phyloP scores from a whole-genome alignment of 169 alveolate genomes.

The Neospora caninum region DNA sequence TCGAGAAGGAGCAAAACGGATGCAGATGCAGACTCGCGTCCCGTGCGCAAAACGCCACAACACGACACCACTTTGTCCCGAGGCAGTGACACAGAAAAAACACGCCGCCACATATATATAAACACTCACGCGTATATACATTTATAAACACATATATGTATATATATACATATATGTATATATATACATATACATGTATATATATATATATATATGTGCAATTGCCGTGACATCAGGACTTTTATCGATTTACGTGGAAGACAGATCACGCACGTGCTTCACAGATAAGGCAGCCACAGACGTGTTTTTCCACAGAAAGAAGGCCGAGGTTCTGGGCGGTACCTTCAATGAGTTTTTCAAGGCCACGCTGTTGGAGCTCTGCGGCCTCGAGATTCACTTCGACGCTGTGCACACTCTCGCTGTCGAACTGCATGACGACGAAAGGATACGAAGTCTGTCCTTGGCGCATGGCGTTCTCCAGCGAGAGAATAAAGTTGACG shows the following conservation, averaged over 20 bases:
- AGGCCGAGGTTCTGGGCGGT: not conserved
- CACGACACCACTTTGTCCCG: too few species aligned
- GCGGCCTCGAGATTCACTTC: slow-evolving; percentile 90
- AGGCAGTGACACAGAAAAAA: not conserved
- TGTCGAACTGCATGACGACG: slow-evolving; percentile 93
- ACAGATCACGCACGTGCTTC: too few species aligned
- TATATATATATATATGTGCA: not conserved
- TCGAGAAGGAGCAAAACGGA: not conserved
- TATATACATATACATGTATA: not conserved
- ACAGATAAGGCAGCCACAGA: too few species aligned
- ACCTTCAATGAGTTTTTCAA: slow-evolving; percentile 86
- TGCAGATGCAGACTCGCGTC: not conserved
- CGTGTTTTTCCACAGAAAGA: too few species aligned
- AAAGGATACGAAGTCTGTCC: slow-evolving; percentile 97
- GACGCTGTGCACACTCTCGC: slow-evolving; percentile 89
- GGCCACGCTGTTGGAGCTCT: slow-evolving; percentile 83
- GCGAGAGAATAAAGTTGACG: slow-evolving; percentile 90
- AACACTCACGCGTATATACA: not conserved
- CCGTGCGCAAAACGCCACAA: not conserved
- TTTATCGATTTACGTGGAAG: too few species aligned
- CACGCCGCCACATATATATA: not conserved
- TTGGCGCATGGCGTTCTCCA: slow-evolving; percentile 94
- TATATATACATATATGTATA: not conserved
- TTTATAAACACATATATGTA: not conserved
- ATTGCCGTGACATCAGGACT: not conserved